Percentiles rank a stretch among this genome's conserved stretches.
These are phyloP conservation scores for Leishmania tropica DNA, from an alignment of 208 protist genomes.

Conservation along the genomic window DNA sequence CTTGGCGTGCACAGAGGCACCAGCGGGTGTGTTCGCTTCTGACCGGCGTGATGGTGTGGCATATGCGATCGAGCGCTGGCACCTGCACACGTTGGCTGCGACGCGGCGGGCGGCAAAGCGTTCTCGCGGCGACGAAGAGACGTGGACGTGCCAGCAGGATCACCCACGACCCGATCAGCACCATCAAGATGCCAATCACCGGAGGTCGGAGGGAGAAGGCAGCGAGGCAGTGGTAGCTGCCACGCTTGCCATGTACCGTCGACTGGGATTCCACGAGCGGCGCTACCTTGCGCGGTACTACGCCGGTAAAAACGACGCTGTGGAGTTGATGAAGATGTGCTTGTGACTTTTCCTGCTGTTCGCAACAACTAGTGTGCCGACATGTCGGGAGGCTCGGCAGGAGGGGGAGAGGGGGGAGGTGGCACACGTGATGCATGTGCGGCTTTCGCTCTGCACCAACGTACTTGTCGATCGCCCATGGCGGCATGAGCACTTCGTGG, in stretches of 20 bases:
- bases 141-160: too few species aligned
- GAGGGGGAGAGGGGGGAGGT: neutral
- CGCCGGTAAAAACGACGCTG: slow-evolving; percentile 43
- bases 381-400: neutral
- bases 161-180: neutral
- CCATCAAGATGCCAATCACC: neutral
- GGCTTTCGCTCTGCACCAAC: neutral
- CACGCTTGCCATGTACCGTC: slow-evolving; percentile 53
- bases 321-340: slow-evolving; percentile 63
- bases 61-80: slow-evolving; percentile 48
- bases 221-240: slow-evolving; percentile 1
- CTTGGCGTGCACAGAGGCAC: slow-evolving; percentile 3
- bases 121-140: neutral
- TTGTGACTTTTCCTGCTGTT: neutral
- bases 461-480: neutral
- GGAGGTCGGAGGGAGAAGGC: neutral
- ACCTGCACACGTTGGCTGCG: slow-evolving; percentile 65
- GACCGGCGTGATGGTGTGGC: neutral
- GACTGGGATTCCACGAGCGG: slow-evolving; percentile 51
- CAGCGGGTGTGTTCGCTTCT: slow-evolving; percentile 14
- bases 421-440: neutral
- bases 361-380: neutral
- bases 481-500: neutral
- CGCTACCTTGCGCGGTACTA: slow-evolving; percentile 65
- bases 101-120: neutral